These are phyloP conservation scores for Ascochyta viciae-villosae DNA, from an alignment of 2,329 filamentous ascomycete genomes.

Conservation along the genomic window DNA sequence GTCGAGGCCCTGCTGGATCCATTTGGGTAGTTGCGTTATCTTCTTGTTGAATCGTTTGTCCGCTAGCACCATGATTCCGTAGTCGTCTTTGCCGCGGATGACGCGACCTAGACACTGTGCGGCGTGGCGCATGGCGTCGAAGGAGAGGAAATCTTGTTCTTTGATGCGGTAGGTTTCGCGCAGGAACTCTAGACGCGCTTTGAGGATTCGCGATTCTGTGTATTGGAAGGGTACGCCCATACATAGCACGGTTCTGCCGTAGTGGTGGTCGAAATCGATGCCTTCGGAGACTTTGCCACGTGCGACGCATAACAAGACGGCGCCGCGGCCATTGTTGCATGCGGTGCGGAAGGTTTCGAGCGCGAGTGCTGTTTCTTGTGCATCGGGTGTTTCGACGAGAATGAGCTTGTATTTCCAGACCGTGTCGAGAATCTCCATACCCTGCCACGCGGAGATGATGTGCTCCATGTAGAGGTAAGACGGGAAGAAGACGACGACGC, in stretches of 20 bases:
- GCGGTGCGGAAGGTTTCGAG: slow-evolving; percentile 97
- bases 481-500: slow-evolving; percentile 98
- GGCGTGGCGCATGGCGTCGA: slow-evolving; percentile 99
- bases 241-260: slow-evolving; percentile 92
- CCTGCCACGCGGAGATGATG: slow-evolving; percentile 99
- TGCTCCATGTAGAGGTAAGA: slow-evolving; percentile 99
- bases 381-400: slow-evolving; percentile 95
- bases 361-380: slow-evolving; percentile 93
- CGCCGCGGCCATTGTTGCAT: slow-evolving; percentile 94
- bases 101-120: slow-evolving; percentile 96
- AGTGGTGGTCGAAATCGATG: slow-evolving; percentile 99
- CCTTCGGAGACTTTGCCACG: slow-evolving; percentile 97
- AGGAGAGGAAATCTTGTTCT: slow-evolving; percentile 96
- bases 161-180: slow-evolving; percentile 95
- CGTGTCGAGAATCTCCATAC: slow-evolving; percentile 95
- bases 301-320: slow-evolving; percentile 91
- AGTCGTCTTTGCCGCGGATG: slow-evolving; percentile 94
- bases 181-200: slow-evolving; percentile 94
- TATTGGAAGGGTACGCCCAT: slow-evolving; percentile 99
- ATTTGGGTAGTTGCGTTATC: slow-evolving; percentile 87
- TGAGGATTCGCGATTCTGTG: slow-evolving; percentile 95
- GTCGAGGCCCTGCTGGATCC: slow-evolving; percentile 88
- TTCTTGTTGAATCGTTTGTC: slow-evolving; percentile 95
- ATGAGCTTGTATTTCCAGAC: slow-evolving; percentile 99
- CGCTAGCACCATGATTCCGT: slow-evolving; percentile 98